Evolutionary conservation across 164 flowering plant species (phyloP), one percentile per base, ranked within the genome.

Genomic region (Vitis rotundifolia): DNA sequence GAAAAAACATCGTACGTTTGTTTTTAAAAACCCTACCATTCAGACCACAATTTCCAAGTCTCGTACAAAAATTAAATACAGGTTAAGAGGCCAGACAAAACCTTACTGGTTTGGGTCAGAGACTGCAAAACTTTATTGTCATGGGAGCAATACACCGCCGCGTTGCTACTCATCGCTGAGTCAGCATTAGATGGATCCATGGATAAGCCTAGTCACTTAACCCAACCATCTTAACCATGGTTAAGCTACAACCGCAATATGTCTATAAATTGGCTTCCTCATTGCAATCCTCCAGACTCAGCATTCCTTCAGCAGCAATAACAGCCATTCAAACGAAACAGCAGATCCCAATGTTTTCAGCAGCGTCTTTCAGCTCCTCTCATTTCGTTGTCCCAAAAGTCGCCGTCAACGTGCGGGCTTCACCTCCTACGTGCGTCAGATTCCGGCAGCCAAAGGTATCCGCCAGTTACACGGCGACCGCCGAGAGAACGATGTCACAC

Each of bases 391-490:
- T 29, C 51, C 47, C 61, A 5, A 58, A 55, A 12, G 12, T 72
- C 59, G 5, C 49, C 26, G 1, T 11, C 64, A 49, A 12, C 56
- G 22, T 11, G 37, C 3, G 16, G 6, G 19, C 11, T 13, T 49
- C 47, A 59, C 1, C 53, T 28, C 26, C 70, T 15, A 8, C 49
- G 1, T 10, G 49, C 52, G 65, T 60, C 65, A 37, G 50, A n/a
- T 67, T 51, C 73, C 82, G 70, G 8, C 66, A 70, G 3, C 47
- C 31, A 11, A 68, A 68, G 1, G n/a, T 77, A 57, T 57, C 79
- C 48, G 83, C 81, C 37, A 44, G 72, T 13, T 61, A 44, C 72
- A 65, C 79, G n/a, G 67, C 80, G 55, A 57, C 76, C 11, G 79
- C 75, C 7, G 76, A 72, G 71, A 63, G 73, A 11, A 3, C 73